Base-by-base conservation (phyloP, 805 yeast species). In the Nakazawaea ambrosiae region DNA sequence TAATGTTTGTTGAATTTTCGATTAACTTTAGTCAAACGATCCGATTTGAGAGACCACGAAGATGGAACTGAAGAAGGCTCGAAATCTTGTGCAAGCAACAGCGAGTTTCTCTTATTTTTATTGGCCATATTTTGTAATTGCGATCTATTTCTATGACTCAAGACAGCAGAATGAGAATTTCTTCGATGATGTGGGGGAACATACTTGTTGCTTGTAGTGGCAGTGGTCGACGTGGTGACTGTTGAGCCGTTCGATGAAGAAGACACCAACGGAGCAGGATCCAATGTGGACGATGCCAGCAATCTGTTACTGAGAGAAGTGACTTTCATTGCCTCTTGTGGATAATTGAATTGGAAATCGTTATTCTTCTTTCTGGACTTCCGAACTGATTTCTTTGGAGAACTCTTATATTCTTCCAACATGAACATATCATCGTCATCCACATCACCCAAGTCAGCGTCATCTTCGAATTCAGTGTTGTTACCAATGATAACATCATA, bases 181-280 rank as follows among this genome's bases (percentile, higher is more conserved):
- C 66, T 58, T 47, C 79, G 61, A 41, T 70, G 76, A 48, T 73
- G 78, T 11, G 79, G 79, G 20, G 77, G 78, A 16, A 73, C 59
- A 45, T 73, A 73, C 33, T 58, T 54, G 30, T 48, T 51, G 22
- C 40, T 22, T 14, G 16, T 16, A 20, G 17, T 8, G 16, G 31
- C 27, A 14, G 8, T 29, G 39, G 19, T 41, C 19, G 40, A 41
- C 32, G 41, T 45, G 16, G 48, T 48, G 17, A 45, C 33, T 22
- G 44, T 53, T 31, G 45, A 41, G 16, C 33, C 33, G 16, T 19
- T 30, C 2, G 53, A 43, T 33, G 42, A 33, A 20, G 42, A 41
- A 19, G 36, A 16, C 9, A 34, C 34, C 12, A 30, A 29, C 11
- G 31, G 39, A 22, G 32, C 28, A 9, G 31, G 27, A 34, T 7